phyloP scores from a whole-genome alignment of 139 green algal genomes.

The Haematococcus lacustris region DNA sequence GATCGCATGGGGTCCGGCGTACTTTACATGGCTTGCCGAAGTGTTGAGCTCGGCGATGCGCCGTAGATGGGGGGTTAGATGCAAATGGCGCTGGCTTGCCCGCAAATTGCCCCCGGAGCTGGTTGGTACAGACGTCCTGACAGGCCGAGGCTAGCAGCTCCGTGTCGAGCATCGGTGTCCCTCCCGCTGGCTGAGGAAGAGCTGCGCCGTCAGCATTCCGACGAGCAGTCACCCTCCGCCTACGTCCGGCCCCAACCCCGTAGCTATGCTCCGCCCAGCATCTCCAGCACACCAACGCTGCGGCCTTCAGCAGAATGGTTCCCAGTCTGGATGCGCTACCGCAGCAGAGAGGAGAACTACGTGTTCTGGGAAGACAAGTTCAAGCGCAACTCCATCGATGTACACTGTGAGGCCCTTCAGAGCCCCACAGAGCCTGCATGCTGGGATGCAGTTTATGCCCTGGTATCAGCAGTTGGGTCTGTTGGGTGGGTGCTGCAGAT shows the following conservation, averaged over 20 bases:
- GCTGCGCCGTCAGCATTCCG: too few species aligned
- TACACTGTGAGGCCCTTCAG: constrained; percentile 44
- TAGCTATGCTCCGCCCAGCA: constrained; percentile 5
- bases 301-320: constrained; percentile 39
- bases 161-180: too few species aligned
- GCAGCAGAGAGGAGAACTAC: constrained; percentile 45
- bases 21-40: too few species aligned
- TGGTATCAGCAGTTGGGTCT: background rate
- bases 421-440: background rate
- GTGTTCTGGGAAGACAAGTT: constrained; percentile 58
- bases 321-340: constrained; percentile 51
- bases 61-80: too few species aligned
- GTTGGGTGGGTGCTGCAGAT: constrained; percentile 16
- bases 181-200: too few species aligned
- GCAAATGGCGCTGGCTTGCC: too few species aligned
- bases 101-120: too few species aligned
- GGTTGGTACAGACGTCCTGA: too few species aligned
- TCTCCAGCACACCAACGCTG: constrained; percentile 28
- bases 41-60: too few species aligned
- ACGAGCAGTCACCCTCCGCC: too few species aligned
- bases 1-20: too few species aligned
- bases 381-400: constrained; percentile 34
- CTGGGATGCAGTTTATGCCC: background rate
- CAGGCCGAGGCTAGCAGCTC: too few species aligned
- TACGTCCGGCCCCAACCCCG: background rate